Conservation (phyloP, 1,139 yeast species). For the Yamadazyma atlantica region DNA sequence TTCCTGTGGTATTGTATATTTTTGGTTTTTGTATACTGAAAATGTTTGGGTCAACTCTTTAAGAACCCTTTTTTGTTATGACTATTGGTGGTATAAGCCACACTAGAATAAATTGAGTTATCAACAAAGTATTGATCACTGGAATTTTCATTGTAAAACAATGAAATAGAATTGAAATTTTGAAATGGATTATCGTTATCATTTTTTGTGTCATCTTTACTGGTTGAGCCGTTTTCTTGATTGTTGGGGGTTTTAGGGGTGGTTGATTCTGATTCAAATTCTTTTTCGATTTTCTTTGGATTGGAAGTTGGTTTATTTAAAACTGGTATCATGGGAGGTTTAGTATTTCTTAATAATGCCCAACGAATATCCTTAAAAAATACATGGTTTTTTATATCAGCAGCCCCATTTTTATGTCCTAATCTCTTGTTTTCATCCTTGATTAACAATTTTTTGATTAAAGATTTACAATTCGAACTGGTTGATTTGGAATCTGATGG, state of each 20-base stretch:
- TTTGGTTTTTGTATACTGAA: neutral
- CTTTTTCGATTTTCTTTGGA: conserved; percentile 36
- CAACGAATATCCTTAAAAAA: conserved; percentile 91
- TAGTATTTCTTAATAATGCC: conserved; percentile 89
- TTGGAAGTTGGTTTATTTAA: conserved; percentile 48
- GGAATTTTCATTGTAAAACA: conserved; percentile 65
- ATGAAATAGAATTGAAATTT: conserved; percentile 83
- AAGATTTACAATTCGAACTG: conserved; percentile 71
- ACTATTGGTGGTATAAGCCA: conserved; percentile 59
- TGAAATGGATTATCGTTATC: conserved; percentile 73
- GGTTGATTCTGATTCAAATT: conserved; percentile 24
- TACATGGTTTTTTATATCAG: conserved; percentile 86
- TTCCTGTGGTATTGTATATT: neutral
- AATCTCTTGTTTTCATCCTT: conserved; percentile 87
- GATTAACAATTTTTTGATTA: conserved; percentile 76
- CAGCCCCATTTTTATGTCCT: conserved; percentile 92
- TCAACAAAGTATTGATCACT: conserved; percentile 24
- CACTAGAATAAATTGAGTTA: conserved; percentile 57
- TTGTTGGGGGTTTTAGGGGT: conserved; percentile 10
- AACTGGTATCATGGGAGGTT: conserved; percentile 94
- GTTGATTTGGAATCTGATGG: conserved; percentile 44
- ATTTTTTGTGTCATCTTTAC: conserved; percentile 12
- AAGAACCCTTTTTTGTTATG: conserved; percentile 14
- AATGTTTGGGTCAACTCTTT: conserved; percentile 1
- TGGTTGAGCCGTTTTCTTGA: conserved; percentile 17